Conservation (phyloP, 1,139 yeast species). For the Suhomyces anneliseae region DNA sequence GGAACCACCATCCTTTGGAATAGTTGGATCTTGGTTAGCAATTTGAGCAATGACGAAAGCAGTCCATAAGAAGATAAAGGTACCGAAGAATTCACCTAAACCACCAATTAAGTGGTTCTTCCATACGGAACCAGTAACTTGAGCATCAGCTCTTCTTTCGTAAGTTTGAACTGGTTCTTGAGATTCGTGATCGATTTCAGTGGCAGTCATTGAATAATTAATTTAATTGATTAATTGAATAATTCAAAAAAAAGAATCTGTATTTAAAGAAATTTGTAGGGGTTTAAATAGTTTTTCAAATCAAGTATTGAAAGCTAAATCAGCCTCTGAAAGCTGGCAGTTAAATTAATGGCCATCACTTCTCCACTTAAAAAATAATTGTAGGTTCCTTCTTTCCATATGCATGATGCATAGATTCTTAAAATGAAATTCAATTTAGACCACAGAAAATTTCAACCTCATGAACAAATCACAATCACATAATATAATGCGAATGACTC, state of each 20-base stretch:
- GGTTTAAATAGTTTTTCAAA: neutral
- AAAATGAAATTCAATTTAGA: no score
- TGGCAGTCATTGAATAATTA: conserved; percentile 13
- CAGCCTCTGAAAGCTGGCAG: neutral
- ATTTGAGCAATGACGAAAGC: conserved; percentile 84
- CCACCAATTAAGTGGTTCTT: conserved; percentile 38
- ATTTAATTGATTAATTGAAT: neutral
- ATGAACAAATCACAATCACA: no score
- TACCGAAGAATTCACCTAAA: conserved; percentile 74
- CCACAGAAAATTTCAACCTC: no score
- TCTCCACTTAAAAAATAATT: no score
- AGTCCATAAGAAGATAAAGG: conserved; percentile 78
- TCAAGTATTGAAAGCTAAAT: no score
- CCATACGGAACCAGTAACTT: conserved; percentile 21
- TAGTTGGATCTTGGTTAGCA: conserved; percentile 66
- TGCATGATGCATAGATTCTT: no score
- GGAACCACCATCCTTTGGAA: conserved; percentile 41
- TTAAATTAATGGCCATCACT: no score
- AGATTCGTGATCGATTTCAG: conserved; percentile 31
- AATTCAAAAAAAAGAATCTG: neutral
- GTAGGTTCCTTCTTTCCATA: no score
- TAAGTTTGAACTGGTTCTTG: conserved; percentile 30
- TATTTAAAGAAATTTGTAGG: neutral
- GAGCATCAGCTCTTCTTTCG: conserved; percentile 24
- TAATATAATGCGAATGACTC: no score